These are phyloP conservation scores for Coemansia umbellata DNA, from an alignment of 192 early-diverging fungal species.

Conservation along the genomic window DNA sequence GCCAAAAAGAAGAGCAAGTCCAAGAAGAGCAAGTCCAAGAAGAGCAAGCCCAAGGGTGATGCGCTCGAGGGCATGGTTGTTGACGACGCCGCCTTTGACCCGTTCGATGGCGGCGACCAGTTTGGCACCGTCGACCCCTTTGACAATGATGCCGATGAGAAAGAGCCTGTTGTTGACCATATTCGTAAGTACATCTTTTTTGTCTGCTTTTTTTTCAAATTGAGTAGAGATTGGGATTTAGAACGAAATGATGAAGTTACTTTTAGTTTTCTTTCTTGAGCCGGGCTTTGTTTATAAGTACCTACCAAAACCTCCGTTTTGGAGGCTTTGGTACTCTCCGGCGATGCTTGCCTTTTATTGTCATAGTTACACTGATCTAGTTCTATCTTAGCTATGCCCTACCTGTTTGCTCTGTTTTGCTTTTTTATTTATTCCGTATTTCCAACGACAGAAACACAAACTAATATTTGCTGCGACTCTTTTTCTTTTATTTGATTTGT, in stretches of 20 bases:
- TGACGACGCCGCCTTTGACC: slow-evolving; percentile 13
- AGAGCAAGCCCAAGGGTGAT: background rate
- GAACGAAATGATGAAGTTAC: too few species aligned
- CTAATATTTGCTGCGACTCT: background rate
- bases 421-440: background rate
- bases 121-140: slow-evolving; percentile 23
- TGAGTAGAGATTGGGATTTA: too few species aligned
- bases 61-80: background rate
- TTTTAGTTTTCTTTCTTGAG: too few species aligned
- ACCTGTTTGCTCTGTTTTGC: slow-evolving; percentile 1
- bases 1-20: slow-evolving; percentile 5
- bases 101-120: slow-evolving; percentile 48
- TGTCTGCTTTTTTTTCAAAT: background rate
- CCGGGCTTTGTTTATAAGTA: too few species aligned
- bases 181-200: slow-evolving; percentile 47
- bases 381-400: background rate
- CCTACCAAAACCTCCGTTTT: slow-evolving; percentile 35
- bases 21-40: slow-evolving; percentile 9
- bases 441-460: too few species aligned
- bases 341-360: slow-evolving; percentile 41
- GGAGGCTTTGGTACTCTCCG: slow-evolving; percentile 17
- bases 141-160: slow-evolving; percentile 51
- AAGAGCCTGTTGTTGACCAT: slow-evolving; percentile 32
- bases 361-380: slow-evolving; percentile 61
- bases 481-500: background rate